Base-by-base conservation (phyloP, 768 basidiomycete species). In the Tylopilus vinaceipallidus region DNA sequence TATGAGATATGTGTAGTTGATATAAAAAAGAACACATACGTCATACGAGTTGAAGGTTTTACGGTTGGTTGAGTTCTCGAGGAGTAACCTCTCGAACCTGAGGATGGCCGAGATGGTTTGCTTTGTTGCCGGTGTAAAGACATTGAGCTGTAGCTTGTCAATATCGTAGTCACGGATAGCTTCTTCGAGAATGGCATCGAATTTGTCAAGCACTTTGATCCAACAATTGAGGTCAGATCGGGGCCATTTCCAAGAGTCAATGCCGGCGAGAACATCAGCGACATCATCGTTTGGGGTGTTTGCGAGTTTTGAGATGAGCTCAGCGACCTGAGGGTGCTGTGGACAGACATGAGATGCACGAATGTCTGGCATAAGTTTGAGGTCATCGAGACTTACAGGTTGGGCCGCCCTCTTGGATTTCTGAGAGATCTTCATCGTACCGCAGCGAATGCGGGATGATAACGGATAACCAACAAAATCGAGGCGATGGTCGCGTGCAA, bases 41-140 rank as follows among this genome's bases (percentile, higher is more conserved):
- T 99, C 97, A 70, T 97, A 99, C 4, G 93, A 95, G 52, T 82
- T 85, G 71, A 87, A 99, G 50, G 94, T 89, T 75, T 98, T 98
- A 62, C 97, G 77, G 66, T 95, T 98, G 34, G 97, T 99, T 40
- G 94, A 95, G 68, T 98, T 97, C 73, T 98, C 97, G 61, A 99
- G 75, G 44, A 99, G 73, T 33, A 98, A 71, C 54, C 90, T 80
- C 73, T 93, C 84, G 56, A 99, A 94, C 57, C 84, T 78, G 53
- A 99, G 80, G 56, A 99, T 86, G 65, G 88, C 85, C 54, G 84
- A 81, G 12, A 98, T 66, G 3, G 82, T 74, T 49, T 78, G 78
- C 75, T 93, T 95, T 22, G 84, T 84, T 36, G 74, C 68, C 0
- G 86, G 81, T 2, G 84, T 82, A 63, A 98, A 97, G 22, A 79